phyloP scores from a whole-genome alignment of 169 alveolate genomes.

The Plasmodium fragile region DNA sequence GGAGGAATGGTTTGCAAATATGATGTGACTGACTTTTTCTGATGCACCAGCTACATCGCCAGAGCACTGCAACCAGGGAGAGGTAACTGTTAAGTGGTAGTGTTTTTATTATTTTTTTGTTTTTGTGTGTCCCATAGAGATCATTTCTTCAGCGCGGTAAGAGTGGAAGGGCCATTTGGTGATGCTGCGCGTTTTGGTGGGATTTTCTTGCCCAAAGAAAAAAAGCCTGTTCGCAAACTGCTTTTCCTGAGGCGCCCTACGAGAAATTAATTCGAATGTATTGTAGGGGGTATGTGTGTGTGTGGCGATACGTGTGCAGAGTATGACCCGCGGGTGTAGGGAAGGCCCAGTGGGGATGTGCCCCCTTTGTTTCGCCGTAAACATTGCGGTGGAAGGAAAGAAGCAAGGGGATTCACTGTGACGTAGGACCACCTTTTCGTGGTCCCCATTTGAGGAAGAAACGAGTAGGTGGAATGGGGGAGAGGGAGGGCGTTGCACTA shows the following conservation, averaged over 20 bases:
- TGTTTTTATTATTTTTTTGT: neutral
- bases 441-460: neutral
- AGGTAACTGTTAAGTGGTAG: neutral
- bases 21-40: neutral
- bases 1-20: neutral
- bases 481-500: neutral
- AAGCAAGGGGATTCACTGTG: neutral
- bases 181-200: neutral
- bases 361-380: neutral
- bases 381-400: neutral
- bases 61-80: neutral
- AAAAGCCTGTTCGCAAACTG: neutral
- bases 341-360: neutral
- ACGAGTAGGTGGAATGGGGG: neutral
- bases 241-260: neutral
- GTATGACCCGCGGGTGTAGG: neutral
- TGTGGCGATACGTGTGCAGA: neutral
- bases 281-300: neutral
- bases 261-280: neutral
- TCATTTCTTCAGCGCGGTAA: neutral
- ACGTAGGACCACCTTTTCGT: neutral
- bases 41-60: neutral
- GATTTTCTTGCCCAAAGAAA: neutral
- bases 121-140: neutral
- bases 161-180: neutral